Conservation (phyloP, 371 early-diverging fungal genomes). For the Mortierella sp. region DNA sequence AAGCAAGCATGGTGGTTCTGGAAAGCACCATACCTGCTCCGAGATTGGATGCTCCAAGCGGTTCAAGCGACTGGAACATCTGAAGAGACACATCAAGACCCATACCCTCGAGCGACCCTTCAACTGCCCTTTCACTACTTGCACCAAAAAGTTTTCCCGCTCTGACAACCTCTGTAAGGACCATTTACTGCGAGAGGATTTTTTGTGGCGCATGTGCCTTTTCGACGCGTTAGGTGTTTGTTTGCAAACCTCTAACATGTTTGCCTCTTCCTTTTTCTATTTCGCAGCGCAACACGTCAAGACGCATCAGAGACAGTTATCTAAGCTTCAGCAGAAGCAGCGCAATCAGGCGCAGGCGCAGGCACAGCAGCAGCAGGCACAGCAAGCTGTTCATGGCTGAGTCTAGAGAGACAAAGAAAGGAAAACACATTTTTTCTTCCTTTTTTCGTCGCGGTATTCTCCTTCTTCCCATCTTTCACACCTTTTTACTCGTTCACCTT, state of each 20-base stretch:
- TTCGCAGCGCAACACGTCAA: constrained; percentile 70
- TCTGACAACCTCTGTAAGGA: constrained; percentile 73
- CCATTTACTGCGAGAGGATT: too few species aligned
- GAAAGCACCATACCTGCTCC: constrained; percentile 65
- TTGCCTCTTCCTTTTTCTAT: background rate
- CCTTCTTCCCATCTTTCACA: background rate
- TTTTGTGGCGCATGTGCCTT: background rate
- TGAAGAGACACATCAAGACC: constrained; percentile 83
- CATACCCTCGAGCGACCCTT: constrained; percentile 81
- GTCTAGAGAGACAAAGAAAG: background rate
- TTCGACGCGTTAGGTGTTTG: background rate
- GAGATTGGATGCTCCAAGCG: constrained; percentile 75
- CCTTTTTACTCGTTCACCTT: background rate
- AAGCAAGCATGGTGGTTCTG: constrained; percentile 61
- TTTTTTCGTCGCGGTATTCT: background rate
- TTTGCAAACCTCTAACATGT: background rate
- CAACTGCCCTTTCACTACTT: constrained; percentile 71
- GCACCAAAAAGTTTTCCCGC: constrained; percentile 87
- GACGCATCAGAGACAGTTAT: constrained; percentile 66
- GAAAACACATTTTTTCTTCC: background rate
- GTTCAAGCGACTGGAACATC: constrained; percentile 83
- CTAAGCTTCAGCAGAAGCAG: constrained; percentile 46
- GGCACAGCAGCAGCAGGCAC: constrained; percentile 34
- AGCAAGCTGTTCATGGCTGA: constrained; percentile 17
- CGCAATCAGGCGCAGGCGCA: constrained; percentile 50